Conservation (phyloP, 2,329 filamentous ascomycete genomes). For the Paracamarosporium sp. region DNA sequence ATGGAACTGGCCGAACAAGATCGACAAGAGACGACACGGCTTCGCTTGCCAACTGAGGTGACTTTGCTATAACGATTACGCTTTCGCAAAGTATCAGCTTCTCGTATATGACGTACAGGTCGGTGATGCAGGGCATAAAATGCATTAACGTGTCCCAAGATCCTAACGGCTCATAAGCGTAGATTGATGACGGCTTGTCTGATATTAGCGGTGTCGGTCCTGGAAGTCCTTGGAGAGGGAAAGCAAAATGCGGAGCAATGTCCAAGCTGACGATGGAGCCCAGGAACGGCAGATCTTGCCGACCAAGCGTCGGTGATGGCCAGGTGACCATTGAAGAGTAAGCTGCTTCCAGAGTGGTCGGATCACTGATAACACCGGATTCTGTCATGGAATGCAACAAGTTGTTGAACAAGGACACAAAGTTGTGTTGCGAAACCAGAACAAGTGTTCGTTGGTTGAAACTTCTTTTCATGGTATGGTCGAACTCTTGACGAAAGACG, state of each 20-base stretch:
- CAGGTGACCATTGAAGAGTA: slow-evolving; percentile 46
- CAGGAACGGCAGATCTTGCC: slow-evolving; percentile 48
- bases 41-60: slow-evolving; percentile 50
- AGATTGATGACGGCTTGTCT: slow-evolving; percentile 41
- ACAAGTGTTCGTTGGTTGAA: slow-evolving; percentile 52
- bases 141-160: slow-evolving; percentile 48
- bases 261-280: slow-evolving; percentile 46
- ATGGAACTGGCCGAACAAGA: slow-evolving; percentile 49
- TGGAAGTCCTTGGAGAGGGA: slow-evolving; percentile 48
- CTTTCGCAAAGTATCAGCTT: slow-evolving; percentile 50
- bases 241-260: slow-evolving; percentile 49
- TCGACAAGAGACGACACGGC: slow-evolving; percentile 49
- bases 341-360: slow-evolving; percentile 46
- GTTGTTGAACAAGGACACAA: slow-evolving; percentile 44
- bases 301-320: slow-evolving; percentile 44
- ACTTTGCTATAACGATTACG: slow-evolving; percentile 49
- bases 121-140: slow-evolving; percentile 49
- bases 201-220: slow-evolving; percentile 37
- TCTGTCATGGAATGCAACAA: slow-evolving; percentile 47
- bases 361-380: slow-evolving; percentile 46
- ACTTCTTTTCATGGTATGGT: slow-evolving; percentile 49
- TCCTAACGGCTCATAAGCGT: slow-evolving; percentile 49
- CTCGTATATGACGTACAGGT: slow-evolving; percentile 50
- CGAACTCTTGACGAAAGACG: slow-evolving; percentile 51
- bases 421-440: slow-evolving; percentile 50